These are phyloP conservation scores for Cytospora piceae DNA, from an alignment of 2,329 filamentous ascomycete genomes.

Conservation along the genomic window DNA sequence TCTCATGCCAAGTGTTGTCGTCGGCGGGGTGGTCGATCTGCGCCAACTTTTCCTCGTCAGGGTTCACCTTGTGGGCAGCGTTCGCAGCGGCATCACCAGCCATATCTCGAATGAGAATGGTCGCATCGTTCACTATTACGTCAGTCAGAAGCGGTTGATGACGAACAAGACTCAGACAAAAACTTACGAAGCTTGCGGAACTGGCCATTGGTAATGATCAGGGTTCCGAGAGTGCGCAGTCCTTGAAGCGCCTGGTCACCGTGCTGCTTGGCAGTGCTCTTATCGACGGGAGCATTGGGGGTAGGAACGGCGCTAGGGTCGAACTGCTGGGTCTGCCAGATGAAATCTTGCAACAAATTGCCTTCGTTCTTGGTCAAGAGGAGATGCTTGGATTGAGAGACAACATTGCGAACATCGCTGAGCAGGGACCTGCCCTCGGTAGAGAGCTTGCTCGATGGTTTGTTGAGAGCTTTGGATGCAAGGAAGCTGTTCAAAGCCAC, in stretches of 20 bases:
- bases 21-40: slow-evolving; percentile 84
- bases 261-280: slow-evolving; percentile 79
- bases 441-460: slow-evolving; percentile 77
- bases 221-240: slow-evolving; percentile 81
- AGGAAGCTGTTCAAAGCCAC: slow-evolving; percentile 89
- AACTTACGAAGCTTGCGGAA: slow-evolving; percentile 84
- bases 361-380: slow-evolving; percentile 93
- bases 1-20: slow-evolving; percentile 93
- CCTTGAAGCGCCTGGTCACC: slow-evolving; percentile 83
- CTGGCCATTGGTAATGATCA: slow-evolving; percentile 94
- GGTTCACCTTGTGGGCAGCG: slow-evolving; percentile 74
- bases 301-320: slow-evolving; percentile 62
- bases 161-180: background rate
- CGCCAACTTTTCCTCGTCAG: slow-evolving; percentile 73
- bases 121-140: slow-evolving; percentile 70
- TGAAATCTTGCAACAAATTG: slow-evolving; percentile 93
- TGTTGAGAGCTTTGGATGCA: slow-evolving; percentile 68
- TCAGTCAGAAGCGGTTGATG: slow-evolving; percentile 26
- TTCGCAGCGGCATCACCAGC: slow-evolving; percentile 86
- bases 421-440: slow-evolving; percentile 80
- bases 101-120: slow-evolving; percentile 83
- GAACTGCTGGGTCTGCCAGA: slow-evolving; percentile 87
- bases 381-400: slow-evolving; percentile 82
- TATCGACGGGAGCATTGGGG: slow-evolving; percentile 71
- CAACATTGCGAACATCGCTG: slow-evolving; percentile 74